Evolutionary conservation across 768 basidiomycete genomes (phyloP).

Genomic region (Russula brevipes): DNA sequence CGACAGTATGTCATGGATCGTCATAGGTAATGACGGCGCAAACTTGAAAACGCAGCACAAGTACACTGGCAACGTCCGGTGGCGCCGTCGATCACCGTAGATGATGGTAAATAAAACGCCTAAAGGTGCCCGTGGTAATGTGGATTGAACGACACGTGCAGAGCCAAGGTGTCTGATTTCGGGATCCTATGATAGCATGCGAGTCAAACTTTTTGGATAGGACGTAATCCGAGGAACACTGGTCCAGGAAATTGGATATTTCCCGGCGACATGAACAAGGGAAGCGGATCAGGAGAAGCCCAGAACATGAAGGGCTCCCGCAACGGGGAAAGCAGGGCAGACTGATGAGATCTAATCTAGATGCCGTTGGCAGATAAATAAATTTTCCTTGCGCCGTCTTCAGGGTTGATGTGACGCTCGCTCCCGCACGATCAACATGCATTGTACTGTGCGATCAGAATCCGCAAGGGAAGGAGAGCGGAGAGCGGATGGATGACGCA

Average conservation of each 20-base stretch:
- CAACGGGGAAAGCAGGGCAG: neutral
- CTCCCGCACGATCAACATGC: neutral
- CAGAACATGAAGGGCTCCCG: neutral
- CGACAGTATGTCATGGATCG: neutral
- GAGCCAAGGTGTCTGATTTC: neutral
- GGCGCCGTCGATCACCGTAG: no score
- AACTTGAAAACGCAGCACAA: neutral
- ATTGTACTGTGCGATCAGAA: no score
- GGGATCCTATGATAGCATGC: neutral
- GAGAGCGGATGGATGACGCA: no score
- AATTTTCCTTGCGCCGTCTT: neutral
- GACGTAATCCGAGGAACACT: neutral
- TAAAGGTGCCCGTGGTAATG: neutral
- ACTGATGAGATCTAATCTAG: slow-evolving; percentile 4
- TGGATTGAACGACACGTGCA: neutral
- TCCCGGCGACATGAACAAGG: neutral
- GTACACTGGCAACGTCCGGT: neutral
- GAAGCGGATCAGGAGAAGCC: neutral
- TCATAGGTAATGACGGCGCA: neutral
- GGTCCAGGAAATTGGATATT: neutral
- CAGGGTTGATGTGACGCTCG: neutral
- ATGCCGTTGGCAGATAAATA: neutral
- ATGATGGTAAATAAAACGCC: neutral
- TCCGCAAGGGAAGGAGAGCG: no score
- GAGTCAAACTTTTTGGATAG: neutral